Conservation (phyloP, 345 rosid species). For the Citrus maxima region DNA sequence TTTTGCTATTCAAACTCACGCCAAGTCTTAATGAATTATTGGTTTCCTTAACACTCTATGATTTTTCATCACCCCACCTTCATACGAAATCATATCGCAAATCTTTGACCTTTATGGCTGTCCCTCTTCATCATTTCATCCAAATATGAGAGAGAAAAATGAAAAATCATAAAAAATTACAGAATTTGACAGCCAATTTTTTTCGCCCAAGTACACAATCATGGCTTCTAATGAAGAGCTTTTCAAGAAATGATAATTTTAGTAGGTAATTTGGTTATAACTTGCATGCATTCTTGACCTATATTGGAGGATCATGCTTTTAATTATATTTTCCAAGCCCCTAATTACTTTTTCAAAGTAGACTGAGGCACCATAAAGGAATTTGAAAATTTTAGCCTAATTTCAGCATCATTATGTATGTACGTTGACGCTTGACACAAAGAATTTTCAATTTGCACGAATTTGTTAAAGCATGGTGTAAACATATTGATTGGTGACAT, state of each 20-base stretch:
- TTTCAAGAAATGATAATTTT: not conserved
- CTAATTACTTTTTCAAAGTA: not conserved
- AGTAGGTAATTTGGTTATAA: not conserved
- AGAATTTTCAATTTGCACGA: not conserved
- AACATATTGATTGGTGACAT: slow-evolving; percentile 16
- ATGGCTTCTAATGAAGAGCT: not conserved
- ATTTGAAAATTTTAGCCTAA: not conserved
- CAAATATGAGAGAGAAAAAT: not conserved
- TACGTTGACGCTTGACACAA: not conserved
- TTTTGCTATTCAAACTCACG: slow-evolving; percentile 34
- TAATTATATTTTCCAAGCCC: not conserved
- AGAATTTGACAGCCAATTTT: not conserved
- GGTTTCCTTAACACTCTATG: not conserved
- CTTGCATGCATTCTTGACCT: not conserved
- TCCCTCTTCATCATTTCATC: not conserved
- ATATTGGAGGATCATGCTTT: not conserved
- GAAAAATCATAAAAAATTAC: not conserved
- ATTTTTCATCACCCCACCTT: not conserved
- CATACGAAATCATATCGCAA: not conserved
- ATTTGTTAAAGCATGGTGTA: slow-evolving; percentile 33
- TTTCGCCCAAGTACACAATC: not conserved
- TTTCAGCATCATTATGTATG: not conserved
- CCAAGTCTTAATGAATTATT: slow-evolving; percentile 18
- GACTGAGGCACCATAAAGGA: not conserved
- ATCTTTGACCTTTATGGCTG: slow-evolving; percentile 12